Evolutionary conservation across 441 rosid genomes (phyloP).

Genomic region (Pelargonium hybrid): DNA sequence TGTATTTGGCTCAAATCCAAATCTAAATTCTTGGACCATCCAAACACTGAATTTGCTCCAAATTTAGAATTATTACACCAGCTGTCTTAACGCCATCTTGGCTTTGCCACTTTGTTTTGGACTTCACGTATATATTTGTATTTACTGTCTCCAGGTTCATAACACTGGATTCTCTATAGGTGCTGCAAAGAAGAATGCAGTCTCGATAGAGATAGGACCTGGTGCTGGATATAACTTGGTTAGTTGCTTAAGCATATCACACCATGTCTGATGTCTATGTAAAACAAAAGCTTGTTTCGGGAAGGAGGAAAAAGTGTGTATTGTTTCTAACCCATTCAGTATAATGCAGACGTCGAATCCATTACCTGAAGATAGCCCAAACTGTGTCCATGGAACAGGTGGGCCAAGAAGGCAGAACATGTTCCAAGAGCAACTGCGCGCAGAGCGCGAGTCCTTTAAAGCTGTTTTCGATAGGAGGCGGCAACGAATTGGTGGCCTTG

Average conservation of each 20-base stretch:
- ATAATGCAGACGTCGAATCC: conserved; percentile 64
- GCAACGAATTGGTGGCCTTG: conserved; percentile 45
- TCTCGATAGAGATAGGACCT: conserved; percentile 73
- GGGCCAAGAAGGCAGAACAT: conserved; percentile 40
- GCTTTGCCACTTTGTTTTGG: background rate
- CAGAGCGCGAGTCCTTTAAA: conserved; percentile 78
- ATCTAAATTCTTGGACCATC: too few relatives aligned
- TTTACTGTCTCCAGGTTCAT: conserved; percentile 36
- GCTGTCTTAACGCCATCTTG: background rate
- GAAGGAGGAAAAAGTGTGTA: conserved; percentile 7
- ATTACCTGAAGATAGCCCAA: conserved; percentile 30
- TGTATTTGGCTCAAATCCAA: too few relatives aligned
- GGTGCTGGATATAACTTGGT: conserved; percentile 92
- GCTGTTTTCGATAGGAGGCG: conserved; percentile 69
- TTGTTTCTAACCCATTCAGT: background rate
- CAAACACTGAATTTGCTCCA: too few relatives aligned
- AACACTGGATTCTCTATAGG: conserved; percentile 71
- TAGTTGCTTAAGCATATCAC: conserved; percentile 17
- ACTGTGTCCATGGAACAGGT: conserved; percentile 24
- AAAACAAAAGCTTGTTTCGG: background rate
- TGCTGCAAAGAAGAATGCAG: conserved; percentile 46
- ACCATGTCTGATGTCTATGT: background rate
- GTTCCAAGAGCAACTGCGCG: conserved; percentile 70
- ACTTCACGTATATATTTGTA: background rate
- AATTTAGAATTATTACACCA: background rate